These are phyloP conservation scores for Imleria badia DNA, from an alignment of 768 basidiomycete species.

Conservation along the genomic window DNA sequence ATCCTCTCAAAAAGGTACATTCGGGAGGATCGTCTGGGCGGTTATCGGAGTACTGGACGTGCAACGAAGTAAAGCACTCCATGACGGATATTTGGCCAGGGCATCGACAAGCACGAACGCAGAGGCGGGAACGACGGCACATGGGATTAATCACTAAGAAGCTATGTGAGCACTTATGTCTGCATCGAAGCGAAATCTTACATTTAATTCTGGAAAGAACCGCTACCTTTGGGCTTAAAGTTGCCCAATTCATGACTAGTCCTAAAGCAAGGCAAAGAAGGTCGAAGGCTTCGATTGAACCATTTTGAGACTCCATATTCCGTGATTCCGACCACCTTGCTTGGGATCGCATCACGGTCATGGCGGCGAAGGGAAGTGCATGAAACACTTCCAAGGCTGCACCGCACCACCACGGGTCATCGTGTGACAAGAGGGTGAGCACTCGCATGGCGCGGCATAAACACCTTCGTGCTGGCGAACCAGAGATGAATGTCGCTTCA, in stretches of 20 bases:
- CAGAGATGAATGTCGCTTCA: neutral
- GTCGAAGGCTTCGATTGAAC: slow-evolving; percentile 53
- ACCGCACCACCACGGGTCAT: slow-evolving; percentile 53
- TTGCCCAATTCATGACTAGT: slow-evolving; percentile 73
- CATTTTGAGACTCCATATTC: neutral
- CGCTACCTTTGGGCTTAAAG: slow-evolving; percentile 51
- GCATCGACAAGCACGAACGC: slow-evolving; percentile 57
- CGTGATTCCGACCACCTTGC: slow-evolving; percentile 18
- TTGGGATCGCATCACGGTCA: slow-evolving; percentile 45
- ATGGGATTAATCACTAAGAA: slow-evolving; percentile 47
- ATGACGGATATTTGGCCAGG: slow-evolving; percentile 43
- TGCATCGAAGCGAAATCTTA: slow-evolving; percentile 32
- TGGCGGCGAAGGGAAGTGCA: slow-evolving; percentile 47
- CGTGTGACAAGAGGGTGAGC: slow-evolving; percentile 70
- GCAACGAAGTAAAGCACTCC: slow-evolving; percentile 50
- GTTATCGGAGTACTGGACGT: slow-evolving; percentile 37
- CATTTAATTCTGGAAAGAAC: slow-evolving; percentile 47
- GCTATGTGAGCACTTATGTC: neutral
- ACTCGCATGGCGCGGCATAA: slow-evolving; percentile 61
- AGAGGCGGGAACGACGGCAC: slow-evolving; percentile 50
- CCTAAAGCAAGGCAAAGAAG: slow-evolving; percentile 73
- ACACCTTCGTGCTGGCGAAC: slow-evolving; percentile 42
- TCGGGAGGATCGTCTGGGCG: slow-evolving; percentile 32
- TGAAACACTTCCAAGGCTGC: slow-evolving; percentile 48
- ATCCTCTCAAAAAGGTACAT: slow-evolving; percentile 61